phyloP scores from a whole-genome alignment of 257 asterid species.

The Cruciata laevipes region DNA sequence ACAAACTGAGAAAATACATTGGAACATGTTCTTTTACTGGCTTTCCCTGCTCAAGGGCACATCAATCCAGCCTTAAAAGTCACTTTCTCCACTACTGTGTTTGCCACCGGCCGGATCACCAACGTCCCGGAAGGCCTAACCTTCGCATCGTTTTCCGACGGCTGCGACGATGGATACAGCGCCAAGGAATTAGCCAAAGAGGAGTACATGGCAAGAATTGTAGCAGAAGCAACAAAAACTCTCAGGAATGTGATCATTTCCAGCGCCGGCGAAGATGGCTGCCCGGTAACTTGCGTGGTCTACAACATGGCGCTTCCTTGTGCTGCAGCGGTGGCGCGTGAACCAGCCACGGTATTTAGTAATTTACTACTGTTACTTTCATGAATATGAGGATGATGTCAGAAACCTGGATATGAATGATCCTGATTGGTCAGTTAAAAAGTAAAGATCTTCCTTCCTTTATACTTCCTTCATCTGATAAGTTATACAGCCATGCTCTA shows the following conservation, averaged over 20 bases:
- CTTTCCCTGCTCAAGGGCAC: conserved; percentile 22
- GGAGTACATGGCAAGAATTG: conserved; percentile 3
- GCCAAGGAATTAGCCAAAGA: not conserved
- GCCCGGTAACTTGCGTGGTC: conserved; percentile 18
- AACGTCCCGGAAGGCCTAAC: conserved; percentile 12
- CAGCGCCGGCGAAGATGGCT: not conserved
- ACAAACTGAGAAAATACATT: not conserved
- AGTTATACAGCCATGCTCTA: no score
- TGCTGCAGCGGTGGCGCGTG: conserved; percentile 41
- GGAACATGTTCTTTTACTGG: conserved; percentile 15
- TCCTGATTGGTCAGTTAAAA: not conserved
- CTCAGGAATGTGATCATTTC: conserved; percentile 17
- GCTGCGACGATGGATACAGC: not conserved
- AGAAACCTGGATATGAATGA: conserved; percentile 3
- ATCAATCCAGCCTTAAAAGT: conserved; percentile 23
- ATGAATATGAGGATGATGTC: conserved; percentile 23
- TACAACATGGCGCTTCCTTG: conserved; percentile 42
- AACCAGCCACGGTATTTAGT: conserved; percentile 37
- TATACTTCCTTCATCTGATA: conserved; percentile 20
- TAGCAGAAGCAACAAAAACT: conserved; percentile 15
- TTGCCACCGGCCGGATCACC: conserved; percentile 20
- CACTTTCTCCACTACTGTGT: conserved; percentile 25
- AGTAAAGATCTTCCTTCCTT: conserved; percentile 33
- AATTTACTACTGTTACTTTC: conserved; percentile 31
- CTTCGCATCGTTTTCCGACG: conserved; percentile 27